Evolutionary conservation across 2,329 filamentous ascomycete species (phyloP).

Genomic region (Lasiodiplodia sp.): DNA sequence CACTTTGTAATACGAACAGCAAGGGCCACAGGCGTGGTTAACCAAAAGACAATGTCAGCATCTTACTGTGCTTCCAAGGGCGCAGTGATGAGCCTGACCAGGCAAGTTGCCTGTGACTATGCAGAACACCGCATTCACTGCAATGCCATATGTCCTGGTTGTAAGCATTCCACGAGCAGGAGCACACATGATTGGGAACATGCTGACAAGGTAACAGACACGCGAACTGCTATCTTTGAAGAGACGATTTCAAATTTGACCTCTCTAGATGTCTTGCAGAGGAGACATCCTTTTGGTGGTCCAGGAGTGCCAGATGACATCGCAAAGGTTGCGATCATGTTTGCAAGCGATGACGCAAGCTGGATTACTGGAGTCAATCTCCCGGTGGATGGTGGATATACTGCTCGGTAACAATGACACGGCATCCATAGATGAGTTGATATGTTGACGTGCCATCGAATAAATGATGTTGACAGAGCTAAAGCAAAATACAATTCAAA

Average conservation of each 20-base stretch:
- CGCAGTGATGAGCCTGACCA: slow-evolving; percentile 55
- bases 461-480: no score
- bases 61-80: slow-evolving; percentile 60
- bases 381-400: slow-evolving; percentile 53
- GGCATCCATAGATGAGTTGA: no score
- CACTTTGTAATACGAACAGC: no score
- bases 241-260: slow-evolving; percentile 4
- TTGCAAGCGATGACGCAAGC: slow-evolving; percentile 55
- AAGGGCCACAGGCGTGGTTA: background rate
- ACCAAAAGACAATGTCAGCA: background rate
- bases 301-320: slow-evolving; percentile 43
- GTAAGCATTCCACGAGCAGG: slow-evolving; percentile 35
- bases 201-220: background rate
- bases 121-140: slow-evolving; percentile 57
- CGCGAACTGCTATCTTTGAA: slow-evolving; percentile 4
- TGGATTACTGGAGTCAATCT: slow-evolving; percentile 53
- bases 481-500: no score
- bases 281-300: slow-evolving; percentile 43
- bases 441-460: no score
- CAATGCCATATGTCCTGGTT: slow-evolving; percentile 64
- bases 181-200: background rate
- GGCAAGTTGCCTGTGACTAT: slow-evolving; percentile 59
- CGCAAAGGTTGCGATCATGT: slow-evolving; percentile 51
- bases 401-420: background rate
- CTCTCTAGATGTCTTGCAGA: slow-evolving; percentile 11